Base-by-base conservation (phyloP, 345 rosid genomes). In the Gossypium anomalum region DNA sequence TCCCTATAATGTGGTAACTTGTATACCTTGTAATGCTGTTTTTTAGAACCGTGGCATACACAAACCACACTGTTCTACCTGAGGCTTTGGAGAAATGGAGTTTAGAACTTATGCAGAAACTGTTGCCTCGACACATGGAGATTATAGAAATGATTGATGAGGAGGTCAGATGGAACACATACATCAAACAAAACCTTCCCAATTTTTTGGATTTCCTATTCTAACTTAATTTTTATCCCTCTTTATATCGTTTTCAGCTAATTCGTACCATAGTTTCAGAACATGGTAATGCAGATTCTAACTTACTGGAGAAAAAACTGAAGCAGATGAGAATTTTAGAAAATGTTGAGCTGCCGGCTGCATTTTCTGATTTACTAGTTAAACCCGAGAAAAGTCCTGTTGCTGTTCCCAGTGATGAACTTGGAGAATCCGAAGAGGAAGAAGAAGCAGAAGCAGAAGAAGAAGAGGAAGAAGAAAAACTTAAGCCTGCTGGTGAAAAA, bases 51-150 rank as follows among this genome's bases (percentile, higher is more conserved):
- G 80, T 85, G 83, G 97, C 97, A 56, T 91, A 91, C 83, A 91
- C 97, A 67, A 91, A 91, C 84, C 97, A 91, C 71, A 91, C 97
- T 62, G 93, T 91, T 65, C 77, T 91, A 77, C 97, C 97, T 9
- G 97, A 91, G 85, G 97, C 97, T 29, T 71, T 89, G 83, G 97
- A 91, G 88, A 91, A 91, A 81, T 91, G 97, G 97, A 91, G 93
- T 78, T 82, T 91, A 67, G 97, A 88, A 75, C 92, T 91, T 53
- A 84, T 89, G 97, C 85, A 85, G 83, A 87, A 89, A 75, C 60
- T 91, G 80, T 83, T 91, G 25, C 97, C 97, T 71, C 89, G 97
- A 23, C 93, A 89, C 72, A 83, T 88, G 65, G 91, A 88, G 88
- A 91, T 91, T 58, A 91, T 91, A 51, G 92, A 91, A 88, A 84